These are phyloP conservation scores for Colletotrichum sp. DNA, from an alignment of 2,329 filamentous ascomycete genomes.

Conservation along the genomic window DNA sequence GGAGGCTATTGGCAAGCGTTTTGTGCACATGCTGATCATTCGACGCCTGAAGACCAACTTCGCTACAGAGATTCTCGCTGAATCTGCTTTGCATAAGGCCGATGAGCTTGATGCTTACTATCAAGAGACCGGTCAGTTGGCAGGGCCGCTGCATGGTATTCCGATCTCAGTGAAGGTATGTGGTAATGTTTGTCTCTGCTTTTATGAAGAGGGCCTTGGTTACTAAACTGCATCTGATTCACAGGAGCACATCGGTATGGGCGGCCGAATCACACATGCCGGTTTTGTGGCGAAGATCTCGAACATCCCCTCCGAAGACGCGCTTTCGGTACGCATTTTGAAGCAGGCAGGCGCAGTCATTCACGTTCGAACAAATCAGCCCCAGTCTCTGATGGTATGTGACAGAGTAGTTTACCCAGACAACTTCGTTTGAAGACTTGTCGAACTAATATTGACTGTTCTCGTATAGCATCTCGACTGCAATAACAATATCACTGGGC, in stretches of 20 bases:
- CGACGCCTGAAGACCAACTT: conserved; percentile 44
- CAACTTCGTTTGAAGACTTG: not conserved
- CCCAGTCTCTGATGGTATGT: not conserved
- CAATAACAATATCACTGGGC: not conserved
- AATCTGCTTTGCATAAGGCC: conserved; percentile 54
- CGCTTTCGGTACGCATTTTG: conserved; percentile 46
- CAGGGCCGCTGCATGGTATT: conserved; percentile 70
- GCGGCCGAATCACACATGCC: conserved; percentile 63
- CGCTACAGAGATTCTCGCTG: conserved; percentile 59
- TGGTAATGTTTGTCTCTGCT: conserved; percentile 29
- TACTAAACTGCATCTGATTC: not conserved
- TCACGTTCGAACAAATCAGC: conserved; percentile 62
- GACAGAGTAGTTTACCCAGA: no score
- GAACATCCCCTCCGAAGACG: conserved; percentile 54
- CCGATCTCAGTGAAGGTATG: conserved; percentile 74
- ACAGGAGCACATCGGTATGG: conserved; percentile 15
- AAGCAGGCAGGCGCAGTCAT: conserved; percentile 55
- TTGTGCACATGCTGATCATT: not conserved
- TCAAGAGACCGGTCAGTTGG: conserved; percentile 44
- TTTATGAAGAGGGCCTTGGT: not conserved
- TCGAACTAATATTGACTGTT: rapidly evolving
- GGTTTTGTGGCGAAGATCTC: conserved; percentile 66
- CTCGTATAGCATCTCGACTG: not conserved
- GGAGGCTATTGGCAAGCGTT: not conserved
- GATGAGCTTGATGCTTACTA: conserved; percentile 53